Percentiles rank a stretch among this genome's conserved stretches.
Evolutionary conservation across 2,329 filamentous ascomycete genomes (phyloP).

Genomic region (Furcasterigmium furcatum): DNA sequence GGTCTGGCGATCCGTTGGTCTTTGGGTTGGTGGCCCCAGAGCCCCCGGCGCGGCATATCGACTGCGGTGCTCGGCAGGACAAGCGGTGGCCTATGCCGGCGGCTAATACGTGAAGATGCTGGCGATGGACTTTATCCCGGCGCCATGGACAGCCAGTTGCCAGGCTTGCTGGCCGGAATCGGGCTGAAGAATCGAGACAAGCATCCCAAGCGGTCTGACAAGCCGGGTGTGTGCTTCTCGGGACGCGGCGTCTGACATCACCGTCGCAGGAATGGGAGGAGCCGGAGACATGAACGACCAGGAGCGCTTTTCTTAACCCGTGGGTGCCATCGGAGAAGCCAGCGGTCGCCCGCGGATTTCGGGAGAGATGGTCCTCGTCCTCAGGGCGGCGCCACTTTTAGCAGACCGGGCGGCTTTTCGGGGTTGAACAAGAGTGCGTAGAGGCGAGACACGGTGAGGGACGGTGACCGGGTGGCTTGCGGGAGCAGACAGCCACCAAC

Average conservation of each 20-base stretch:
- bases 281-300: neutral
- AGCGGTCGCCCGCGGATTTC: no score
- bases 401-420: neutral
- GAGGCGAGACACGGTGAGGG: no score
- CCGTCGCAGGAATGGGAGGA: neutral
- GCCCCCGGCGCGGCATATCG: neutral
- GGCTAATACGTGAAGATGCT: neutral
- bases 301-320: no score
- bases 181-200: neutral
- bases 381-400: neutral
- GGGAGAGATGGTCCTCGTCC: neutral
- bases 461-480: no score
- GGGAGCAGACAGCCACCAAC: no score
- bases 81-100: neutral
- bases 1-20: neutral
- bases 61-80: neutral
- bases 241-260: constrained; percentile 1
- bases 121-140: neutral
- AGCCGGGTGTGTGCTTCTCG: neutral
- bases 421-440: neutral
- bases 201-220: neutral
- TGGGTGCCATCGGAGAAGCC: no score
- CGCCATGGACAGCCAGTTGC: neutral
- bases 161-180: neutral
- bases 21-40: neutral